These are phyloP conservation scores for Scleroderma bovista DNA, from an alignment of 768 basidiomycete genomes.

Conservation along the genomic window DNA sequence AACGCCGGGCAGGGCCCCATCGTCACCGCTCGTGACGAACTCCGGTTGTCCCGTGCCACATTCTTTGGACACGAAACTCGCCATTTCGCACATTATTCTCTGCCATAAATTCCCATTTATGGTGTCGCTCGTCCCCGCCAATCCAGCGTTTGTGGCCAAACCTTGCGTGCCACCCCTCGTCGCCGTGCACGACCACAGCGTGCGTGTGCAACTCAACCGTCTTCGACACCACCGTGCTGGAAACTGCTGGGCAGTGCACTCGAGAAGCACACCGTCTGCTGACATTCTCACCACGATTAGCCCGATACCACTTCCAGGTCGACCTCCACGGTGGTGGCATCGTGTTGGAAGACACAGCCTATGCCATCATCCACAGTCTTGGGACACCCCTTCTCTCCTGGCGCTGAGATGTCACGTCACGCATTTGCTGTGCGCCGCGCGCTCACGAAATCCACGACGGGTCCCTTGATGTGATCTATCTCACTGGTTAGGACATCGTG, in stretches of 20 bases:
- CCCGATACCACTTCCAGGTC: background rate
- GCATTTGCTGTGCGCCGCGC: background rate
- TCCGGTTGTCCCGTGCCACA: slow-evolving; percentile 31
- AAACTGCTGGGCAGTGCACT: too few relatives aligned
- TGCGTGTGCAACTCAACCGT: too few relatives aligned
- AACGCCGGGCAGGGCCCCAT: slow-evolving; percentile 39
- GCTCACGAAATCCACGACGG: too few relatives aligned
- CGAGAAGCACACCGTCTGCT: background rate
- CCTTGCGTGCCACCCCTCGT: background rate
- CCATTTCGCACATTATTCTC: slow-evolving; percentile 7
- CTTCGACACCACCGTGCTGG: too few relatives aligned
- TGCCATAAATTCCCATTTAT: background rate
- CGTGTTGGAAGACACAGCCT: background rate
- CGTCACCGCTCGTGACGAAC: slow-evolving; percentile 39
- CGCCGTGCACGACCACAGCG: too few relatives aligned
- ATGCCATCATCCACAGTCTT: background rate
- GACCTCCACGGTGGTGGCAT: background rate
- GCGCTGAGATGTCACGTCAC: background rate
- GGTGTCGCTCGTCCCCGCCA: slow-evolving; percentile 1
- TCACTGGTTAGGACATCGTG: too few relatives aligned
- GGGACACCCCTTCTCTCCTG: background rate
- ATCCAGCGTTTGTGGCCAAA: background rate
- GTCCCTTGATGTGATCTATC: too few relatives aligned
- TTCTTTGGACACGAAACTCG: slow-evolving; percentile 25
- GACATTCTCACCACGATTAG: background rate